Conservation (phyloP, 805 yeast genomes). For the Pichia gijzeniarum region DNA sequence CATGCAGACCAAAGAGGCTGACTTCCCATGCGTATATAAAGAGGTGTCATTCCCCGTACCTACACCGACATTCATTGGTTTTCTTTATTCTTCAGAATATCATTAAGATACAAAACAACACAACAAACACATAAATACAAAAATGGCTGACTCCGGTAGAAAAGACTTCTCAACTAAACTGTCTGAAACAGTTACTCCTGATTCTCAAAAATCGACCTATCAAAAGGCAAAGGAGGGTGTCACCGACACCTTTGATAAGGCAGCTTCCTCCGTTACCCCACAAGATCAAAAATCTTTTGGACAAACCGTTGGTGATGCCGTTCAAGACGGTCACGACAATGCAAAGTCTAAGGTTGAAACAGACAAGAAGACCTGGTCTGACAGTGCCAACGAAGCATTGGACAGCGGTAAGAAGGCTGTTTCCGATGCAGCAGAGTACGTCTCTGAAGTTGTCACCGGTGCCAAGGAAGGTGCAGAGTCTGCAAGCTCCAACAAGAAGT, state of each 20-base stretch:
- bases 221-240: conserved; percentile 69
- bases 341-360: conserved; percentile 22
- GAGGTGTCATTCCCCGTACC: too few relatives aligned
- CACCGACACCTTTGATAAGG: conserved; percentile 60
- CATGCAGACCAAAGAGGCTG: too few relatives aligned
- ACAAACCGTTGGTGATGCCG: conserved; percentile 50
- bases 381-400: conserved; percentile 40
- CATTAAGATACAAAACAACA: neutral
- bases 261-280: conserved; percentile 56
- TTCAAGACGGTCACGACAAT: conserved; percentile 40
- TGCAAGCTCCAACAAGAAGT: conserved; percentile 18
- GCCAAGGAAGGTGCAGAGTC: conserved; percentile 35
- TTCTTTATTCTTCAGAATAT: neutral
- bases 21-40: too few relatives aligned
- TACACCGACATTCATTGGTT: too few relatives aligned
- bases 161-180: conserved; percentile 67
- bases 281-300: conserved; percentile 58
- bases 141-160: conserved; percentile 45
- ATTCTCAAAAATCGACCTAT: conserved; percentile 55
- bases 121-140: conserved; percentile 5
- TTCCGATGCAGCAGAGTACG: conserved; percentile 44
- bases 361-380: conserved; percentile 29
- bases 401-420: conserved; percentile 44
- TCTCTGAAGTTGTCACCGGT: conserved; percentile 59
- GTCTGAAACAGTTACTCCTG: conserved; percentile 65